Conservation (phyloP, 148 eudicot species). For the Diospyros lotus region DNA sequence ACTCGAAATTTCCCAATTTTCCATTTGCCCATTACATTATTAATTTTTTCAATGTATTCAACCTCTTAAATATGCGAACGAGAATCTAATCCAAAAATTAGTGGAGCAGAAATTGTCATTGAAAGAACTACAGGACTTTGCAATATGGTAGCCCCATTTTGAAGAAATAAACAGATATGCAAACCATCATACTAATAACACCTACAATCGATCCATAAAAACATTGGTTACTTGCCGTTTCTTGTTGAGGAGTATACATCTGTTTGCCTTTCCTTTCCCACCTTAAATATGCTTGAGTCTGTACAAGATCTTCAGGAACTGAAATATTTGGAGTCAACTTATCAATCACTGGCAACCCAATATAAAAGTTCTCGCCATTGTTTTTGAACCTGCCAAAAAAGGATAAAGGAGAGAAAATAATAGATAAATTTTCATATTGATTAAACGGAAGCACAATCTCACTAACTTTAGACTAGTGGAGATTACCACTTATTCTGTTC, state of each 20-base stretch:
- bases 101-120: neutral
- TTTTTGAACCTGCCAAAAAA: slow-evolving; percentile 62
- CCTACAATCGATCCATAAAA: neutral
- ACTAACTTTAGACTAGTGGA: neutral
- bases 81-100: neutral
- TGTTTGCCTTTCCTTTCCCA: slow-evolving; percentile 99
- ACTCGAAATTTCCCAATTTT: neutral
- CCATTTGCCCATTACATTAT: neutral
- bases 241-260: slow-evolving; percentile 72
- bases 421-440: neutral
- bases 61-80: neutral
- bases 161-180: neutral
- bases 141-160: neutral
- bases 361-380: slow-evolving; percentile 71
- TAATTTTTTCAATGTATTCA: neutral
- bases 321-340: slow-evolving; percentile 38
- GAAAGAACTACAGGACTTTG: neutral
- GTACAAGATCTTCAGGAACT: slow-evolving; percentile 97
- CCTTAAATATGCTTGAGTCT: slow-evolving; percentile 83
- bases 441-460: slow-evolving; percentile 1
- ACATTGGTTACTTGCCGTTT: slow-evolving; percentile 46
- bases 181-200: neutral
- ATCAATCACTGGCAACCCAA: slow-evolving; percentile 51
- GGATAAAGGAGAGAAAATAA: neutral
- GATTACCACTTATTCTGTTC: slow-evolving; percentile 74